phyloP scores from a whole-genome alignment of 306 rosid genomes.

The Prunus dulcis region DNA sequence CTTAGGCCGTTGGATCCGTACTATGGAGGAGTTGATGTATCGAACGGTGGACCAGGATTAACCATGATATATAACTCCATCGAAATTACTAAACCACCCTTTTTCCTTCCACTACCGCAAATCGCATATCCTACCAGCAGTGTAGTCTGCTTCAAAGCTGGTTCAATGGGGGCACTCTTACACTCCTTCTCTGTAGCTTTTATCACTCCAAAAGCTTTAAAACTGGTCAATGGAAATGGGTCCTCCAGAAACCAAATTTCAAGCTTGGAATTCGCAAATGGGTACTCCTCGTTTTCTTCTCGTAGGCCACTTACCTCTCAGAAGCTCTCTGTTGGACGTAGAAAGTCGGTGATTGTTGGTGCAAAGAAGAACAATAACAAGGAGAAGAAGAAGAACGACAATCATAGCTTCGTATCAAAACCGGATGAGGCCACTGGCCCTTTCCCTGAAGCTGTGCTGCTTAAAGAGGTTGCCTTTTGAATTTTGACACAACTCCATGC shows the following conservation, averaged over 20 bases:
- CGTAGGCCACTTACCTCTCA: slow-evolving; percentile 26
- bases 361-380: slow-evolving; percentile 40
- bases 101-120: not conserved
- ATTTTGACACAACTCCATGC: slow-evolving; percentile 1
- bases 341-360: slow-evolving; percentile 45
- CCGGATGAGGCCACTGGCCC: slow-evolving; percentile 64
- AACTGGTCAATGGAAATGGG: slow-evolving; percentile 19
- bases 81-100: slow-evolving; percentile 2
- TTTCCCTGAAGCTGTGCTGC: slow-evolving; percentile 93
- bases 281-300: slow-evolving; percentile 30
- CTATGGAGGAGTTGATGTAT: not conserved
- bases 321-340: slow-evolving; percentile 19
- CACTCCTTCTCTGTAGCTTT: slow-evolving; percentile 33
- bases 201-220: slow-evolving; percentile 25
- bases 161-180: slow-evolving; percentile 43
- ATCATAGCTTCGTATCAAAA: slow-evolving; percentile 54
- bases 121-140: not conserved
- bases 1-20: not conserved
- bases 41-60: not conserved
- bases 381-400: slow-evolving; percentile 48
- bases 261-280: slow-evolving; percentile 20
- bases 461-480: slow-evolving; percentile 54
- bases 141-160: not conserved
- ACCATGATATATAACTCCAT: not conserved
- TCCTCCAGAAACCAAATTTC: slow-evolving; percentile 17